phyloP scores from a whole-genome alignment of 352 stramenopile species.

The Halophytophthora polymorphica region DNA sequence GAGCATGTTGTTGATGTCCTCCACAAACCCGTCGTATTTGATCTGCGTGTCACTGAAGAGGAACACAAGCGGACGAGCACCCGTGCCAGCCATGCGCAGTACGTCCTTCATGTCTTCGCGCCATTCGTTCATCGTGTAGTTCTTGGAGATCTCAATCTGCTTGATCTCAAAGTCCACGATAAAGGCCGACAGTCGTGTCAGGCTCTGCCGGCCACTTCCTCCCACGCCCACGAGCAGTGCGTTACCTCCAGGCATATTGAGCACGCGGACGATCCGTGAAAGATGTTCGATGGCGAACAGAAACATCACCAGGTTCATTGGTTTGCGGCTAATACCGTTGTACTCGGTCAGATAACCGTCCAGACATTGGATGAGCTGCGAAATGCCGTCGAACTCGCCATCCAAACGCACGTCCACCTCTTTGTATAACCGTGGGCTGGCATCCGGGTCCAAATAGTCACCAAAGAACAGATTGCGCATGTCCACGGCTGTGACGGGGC shows the following conservation, averaged over 20 bases:
- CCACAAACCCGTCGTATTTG: conserved; percentile 94
- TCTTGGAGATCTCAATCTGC: conserved; percentile 95
- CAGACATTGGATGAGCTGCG: conserved; percentile 77
- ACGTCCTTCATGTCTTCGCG: conserved; percentile 94
- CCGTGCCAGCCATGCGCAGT: conserved; percentile 86
- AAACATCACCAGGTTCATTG: conserved; percentile 97
- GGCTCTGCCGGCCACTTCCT: conserved; percentile 89
- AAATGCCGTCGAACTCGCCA: conserved; percentile 72
- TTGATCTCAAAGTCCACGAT: conserved; percentile 92
- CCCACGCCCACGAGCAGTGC: conserved; percentile 92
- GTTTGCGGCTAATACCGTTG: conserved; percentile 91
- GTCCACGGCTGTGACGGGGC: conserved; percentile 65
- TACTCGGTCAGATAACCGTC: conserved; percentile 91
- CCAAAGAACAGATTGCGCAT: conserved; percentile 93
- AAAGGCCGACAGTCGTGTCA: conserved; percentile 91
- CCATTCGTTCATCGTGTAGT: conserved; percentile 94
- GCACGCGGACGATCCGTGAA: conserved; percentile 87
- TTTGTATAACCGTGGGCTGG: conserved; percentile 72
- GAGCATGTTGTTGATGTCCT: conserved; percentile 97
- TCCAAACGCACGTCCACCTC: conserved; percentile 74
- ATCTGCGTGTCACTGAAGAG: conserved; percentile 96
- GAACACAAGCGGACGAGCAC: conserved; percentile 87
- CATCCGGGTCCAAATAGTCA: conserved; percentile 87
- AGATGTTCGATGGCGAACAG: conserved; percentile 95
- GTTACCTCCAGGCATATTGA: conserved; percentile 95